These are phyloP conservation scores for Gossypium stocksii DNA, from an alignment of 345 rosid species.

Conservation along the genomic window DNA sequence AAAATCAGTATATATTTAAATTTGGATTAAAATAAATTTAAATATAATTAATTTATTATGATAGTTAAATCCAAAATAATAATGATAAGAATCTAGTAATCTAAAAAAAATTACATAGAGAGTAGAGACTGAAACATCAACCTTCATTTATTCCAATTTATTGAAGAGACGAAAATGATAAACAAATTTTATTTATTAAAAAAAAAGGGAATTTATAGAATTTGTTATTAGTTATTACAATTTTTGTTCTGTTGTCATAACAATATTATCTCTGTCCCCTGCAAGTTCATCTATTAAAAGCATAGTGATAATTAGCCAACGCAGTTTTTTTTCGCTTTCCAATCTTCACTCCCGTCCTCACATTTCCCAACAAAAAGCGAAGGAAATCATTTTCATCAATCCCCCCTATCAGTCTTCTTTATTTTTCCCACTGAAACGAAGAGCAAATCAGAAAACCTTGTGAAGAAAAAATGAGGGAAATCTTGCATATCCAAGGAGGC, in stretches of 20 bases:
- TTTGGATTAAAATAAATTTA: too few species aligned
- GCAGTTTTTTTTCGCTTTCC: neutral
- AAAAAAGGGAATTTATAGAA: neutral
- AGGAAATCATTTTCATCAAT: neutral
- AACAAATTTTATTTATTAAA: neutral
- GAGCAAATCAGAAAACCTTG: neutral
- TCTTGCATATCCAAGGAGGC: slow-evolving; percentile 18
- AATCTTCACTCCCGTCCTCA: neutral
- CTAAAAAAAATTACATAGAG: too few species aligned
- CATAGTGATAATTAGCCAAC: neutral
- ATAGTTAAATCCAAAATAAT: too few species aligned
- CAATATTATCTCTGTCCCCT: neutral
- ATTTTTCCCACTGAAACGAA: neutral
- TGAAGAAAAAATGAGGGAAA: slow-evolving; percentile 18
- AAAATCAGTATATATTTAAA: too few species aligned
- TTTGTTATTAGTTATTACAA: too few species aligned
- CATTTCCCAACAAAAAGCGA: neutral
- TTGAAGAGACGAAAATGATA: neutral
- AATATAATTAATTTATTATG: too few species aligned
- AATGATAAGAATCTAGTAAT: too few species aligned
- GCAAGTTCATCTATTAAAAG: neutral
- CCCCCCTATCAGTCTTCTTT: neutral
- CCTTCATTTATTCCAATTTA: neutral
- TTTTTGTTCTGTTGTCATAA: neutral
- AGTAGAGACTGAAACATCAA: too few species aligned